Base-by-base conservation (phyloP, 495 filamentous ascomycete genomes). In the Hypoxylon subgilvum region DNA sequence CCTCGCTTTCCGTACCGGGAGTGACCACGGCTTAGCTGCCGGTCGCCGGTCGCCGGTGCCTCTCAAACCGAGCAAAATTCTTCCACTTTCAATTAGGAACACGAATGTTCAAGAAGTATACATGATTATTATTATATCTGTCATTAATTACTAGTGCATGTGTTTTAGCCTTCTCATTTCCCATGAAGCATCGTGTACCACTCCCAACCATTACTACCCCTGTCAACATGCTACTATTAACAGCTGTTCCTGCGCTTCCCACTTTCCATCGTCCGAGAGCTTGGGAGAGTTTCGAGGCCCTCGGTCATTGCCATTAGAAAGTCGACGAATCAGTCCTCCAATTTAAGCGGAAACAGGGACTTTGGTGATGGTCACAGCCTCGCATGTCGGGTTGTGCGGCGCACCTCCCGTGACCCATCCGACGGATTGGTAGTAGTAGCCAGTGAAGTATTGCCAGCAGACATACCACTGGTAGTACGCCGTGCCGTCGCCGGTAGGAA, bases 371-470 rank as follows among this genome's bases (percentile, higher is more conserved):
- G 70, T 62, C 1, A 84, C 82, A 18, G 73, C 58, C 47, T 74
- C 67, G 65, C 83, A 86, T 10, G 76, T 82, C 2, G 82, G 82
- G 63, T 85, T 86, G 70, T 80, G 73, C 10, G 83, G 81, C 53
- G 64, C 40, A 6, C 58, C 68, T 17, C 62, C 41, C 5, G 77
- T 76, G 4, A 74, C 68, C 81, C 81, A 86, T 22, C 71, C 75
- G 14, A 85, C 48, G 0, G 76, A 75, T 23, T 72, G 66, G 67
- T 84, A 85, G 57, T 71, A 68, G 59, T 85, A 85, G 13, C 73
- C 74, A 8, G 57, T 61, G 39, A 73, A 77, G 60, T 81, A 73
- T 14, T 79, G 76, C 63, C 69, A 73, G 69, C 83, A 86, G 1
- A 73, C 70, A 57, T 77, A 75, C 81, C 82, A 86, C 53, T 77